phyloP scores from a whole-genome alignment of 148 eudicot species.

The Rhododendron kiyosumense region DNA sequence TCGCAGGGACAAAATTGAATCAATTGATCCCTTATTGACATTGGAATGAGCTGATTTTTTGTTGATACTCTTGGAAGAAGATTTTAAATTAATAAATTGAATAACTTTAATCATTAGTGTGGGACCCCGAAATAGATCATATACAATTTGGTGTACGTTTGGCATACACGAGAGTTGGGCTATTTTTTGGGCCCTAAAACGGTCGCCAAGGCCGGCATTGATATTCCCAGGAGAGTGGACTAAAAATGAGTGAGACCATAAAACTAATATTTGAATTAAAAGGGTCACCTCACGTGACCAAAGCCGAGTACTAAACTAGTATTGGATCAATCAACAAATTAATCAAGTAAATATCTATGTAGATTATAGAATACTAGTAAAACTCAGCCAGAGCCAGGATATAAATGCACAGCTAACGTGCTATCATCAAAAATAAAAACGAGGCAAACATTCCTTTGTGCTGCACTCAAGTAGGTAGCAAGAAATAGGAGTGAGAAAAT shows the following conservation, averaged over 20 bases:
- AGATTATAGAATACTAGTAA: neutral
- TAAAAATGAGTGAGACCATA: neutral
- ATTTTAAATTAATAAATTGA: too few relatives aligned
- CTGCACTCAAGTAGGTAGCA: neutral
- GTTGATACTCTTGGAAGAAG: too few relatives aligned
- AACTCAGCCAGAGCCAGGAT: neutral
- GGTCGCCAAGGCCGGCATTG: neutral
- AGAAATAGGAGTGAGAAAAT: neutral
- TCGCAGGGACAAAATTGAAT: too few relatives aligned
- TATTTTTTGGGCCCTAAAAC: too few relatives aligned
- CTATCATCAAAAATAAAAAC: neutral
- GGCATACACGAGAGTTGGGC: too few relatives aligned
- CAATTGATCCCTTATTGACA: too few relatives aligned
- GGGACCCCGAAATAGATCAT: too few relatives aligned
- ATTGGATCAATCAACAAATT: neutral
- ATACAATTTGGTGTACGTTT: too few relatives aligned
- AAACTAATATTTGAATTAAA: neutral
- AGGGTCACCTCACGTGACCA: neutral
- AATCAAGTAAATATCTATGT: neutral
- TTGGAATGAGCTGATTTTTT: too few relatives aligned
- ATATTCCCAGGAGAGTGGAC: neutral
- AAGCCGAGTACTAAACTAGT: neutral
- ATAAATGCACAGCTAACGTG: neutral
- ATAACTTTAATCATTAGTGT: too few relatives aligned
- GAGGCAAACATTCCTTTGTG: neutral